Conservation (phyloP, 2,329 filamentous ascomycete genomes). For the Helminthosporium solani region DNA sequence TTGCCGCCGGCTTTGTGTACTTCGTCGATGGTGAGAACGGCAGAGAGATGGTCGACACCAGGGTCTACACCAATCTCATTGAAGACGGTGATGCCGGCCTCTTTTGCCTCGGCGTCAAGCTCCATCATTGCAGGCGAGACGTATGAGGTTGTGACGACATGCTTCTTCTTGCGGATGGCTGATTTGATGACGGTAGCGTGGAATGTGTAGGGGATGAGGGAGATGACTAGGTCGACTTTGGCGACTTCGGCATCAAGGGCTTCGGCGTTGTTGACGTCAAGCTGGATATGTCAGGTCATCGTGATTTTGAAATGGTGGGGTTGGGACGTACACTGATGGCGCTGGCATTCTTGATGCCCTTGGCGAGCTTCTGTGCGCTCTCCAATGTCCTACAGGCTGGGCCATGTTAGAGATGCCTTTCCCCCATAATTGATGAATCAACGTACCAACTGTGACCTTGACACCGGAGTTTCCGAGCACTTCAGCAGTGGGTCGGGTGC, state of each 20-base stretch:
- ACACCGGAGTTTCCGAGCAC: constrained; percentile 59
- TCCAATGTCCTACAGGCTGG: constrained; percentile 79
- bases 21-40: constrained; percentile 82
- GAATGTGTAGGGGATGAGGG: constrained; percentile 74
- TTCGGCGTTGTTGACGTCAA: constrained; percentile 75
- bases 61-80: constrained; percentile 72
- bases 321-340: constrained; percentile 57
- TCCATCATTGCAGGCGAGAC: constrained; percentile 91
- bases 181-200: constrained; percentile 81
- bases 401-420: background rate
- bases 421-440: background rate
- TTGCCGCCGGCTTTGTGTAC: constrained; percentile 88
- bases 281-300: constrained; percentile 46
- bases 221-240: constrained; percentile 72
- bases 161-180: constrained; percentile 89
- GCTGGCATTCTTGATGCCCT: constrained; percentile 67
- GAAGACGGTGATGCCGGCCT: constrained; percentile 93
- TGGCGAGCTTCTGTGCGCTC: constrained; percentile 71
- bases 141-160: constrained; percentile 94
- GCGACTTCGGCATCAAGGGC: constrained; percentile 79
- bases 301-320: background rate
- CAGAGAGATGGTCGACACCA: constrained; percentile 74
- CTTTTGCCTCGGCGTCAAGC: constrained; percentile 79
- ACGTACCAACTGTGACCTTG: constrained; percentile 57
- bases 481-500: constrained; percentile 59